phyloP scores from a whole-genome alignment of 352 stramenopile species.

The Pythium phragmiticola region DNA sequence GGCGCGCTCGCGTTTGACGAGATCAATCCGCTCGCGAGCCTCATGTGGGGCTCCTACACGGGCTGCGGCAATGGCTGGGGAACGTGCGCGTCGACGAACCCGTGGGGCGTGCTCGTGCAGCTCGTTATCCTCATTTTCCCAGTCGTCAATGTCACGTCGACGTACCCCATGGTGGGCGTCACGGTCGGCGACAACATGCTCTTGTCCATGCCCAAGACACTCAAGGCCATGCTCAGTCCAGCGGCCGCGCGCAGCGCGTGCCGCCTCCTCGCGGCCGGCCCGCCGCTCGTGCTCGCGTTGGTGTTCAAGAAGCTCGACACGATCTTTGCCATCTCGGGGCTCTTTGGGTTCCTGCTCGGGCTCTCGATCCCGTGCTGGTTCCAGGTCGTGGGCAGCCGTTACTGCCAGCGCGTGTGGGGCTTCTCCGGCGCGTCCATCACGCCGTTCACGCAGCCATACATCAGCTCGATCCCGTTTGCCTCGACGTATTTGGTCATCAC shows the following conservation, averaged over 20 bases:
- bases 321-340: slow-evolving; percentile 74
- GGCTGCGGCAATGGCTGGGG: slow-evolving; percentile 81
- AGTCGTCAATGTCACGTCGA: slow-evolving; percentile 81
- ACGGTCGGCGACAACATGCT: slow-evolving; percentile 86
- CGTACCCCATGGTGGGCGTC: slow-evolving; percentile 83
- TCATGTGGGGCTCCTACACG: slow-evolving; percentile 82
- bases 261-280: slow-evolving; percentile 59
- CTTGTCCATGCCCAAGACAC: slow-evolving; percentile 68
- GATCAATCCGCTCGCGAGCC: slow-evolving; percentile 71
- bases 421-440: slow-evolving; percentile 68
- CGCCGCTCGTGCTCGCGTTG: slow-evolving; percentile 70
- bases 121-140: slow-evolving; percentile 82
- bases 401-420: slow-evolving; percentile 72
- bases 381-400: slow-evolving; percentile 78
- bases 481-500: slow-evolving; percentile 59
- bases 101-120: slow-evolving; percentile 60
- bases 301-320: slow-evolving; percentile 88
- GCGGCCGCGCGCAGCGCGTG: slow-evolving; percentile 49
- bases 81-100: slow-evolving; percentile 44
- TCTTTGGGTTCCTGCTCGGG: slow-evolving; percentile 78
- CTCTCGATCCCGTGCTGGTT: slow-evolving; percentile 84
- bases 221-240: slow-evolving; percentile 54
- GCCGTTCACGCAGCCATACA: slow-evolving; percentile 57
- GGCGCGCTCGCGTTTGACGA: slow-evolving; percentile 73
- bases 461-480: slow-evolving; percentile 70